Conservation (phyloP, 192 early-diverging fungal species). For the Podila epicladia region DNA sequence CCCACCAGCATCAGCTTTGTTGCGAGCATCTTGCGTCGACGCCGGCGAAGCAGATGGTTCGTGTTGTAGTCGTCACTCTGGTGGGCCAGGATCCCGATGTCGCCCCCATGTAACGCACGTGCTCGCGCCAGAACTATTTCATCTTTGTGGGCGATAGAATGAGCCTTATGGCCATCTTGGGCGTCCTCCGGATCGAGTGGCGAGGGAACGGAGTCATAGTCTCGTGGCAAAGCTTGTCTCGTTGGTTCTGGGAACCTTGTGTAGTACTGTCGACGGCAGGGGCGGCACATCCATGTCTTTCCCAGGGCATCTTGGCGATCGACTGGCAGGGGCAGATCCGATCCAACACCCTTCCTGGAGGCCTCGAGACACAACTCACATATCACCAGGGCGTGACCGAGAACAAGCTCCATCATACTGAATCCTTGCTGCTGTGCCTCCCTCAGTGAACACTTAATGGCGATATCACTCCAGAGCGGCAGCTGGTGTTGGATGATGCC, state of each 20-base stretch:
- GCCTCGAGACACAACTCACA: conserved; percentile 9
- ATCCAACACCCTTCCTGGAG: conserved; percentile 7
- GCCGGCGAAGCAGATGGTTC: background rate
- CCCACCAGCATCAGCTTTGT: conserved; percentile 2
- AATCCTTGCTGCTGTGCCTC: background rate
- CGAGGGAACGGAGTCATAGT: background rate
- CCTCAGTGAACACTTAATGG: background rate
- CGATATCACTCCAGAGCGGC: background rate
- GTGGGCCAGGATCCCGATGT: conserved; percentile 11
- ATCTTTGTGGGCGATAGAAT: too few relatives aligned
- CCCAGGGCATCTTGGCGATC: conserved; percentile 4
- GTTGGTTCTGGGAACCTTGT: background rate
- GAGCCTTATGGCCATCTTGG: background rate
- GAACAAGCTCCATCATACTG: background rate
- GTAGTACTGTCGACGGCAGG: conserved; percentile 10
- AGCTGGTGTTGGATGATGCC: conserved; percentile 6
- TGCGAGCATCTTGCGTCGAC: background rate
- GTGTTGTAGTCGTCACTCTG: background rate
- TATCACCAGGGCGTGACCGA: conserved; percentile 9
- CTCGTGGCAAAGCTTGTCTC: background rate
- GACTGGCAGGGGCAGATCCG: conserved; percentile 10
- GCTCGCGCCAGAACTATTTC: background rate
- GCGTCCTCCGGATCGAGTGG: background rate
- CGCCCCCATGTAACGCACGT: conserved; percentile 8
- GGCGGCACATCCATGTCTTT: conserved; percentile 12